Percentiles rank a stretch among this genome's conserved stretches.
Evolutionary conservation across 1,284 basidiomycete genomes (phyloP).

Genomic region (Fomes fomentarius): DNA sequence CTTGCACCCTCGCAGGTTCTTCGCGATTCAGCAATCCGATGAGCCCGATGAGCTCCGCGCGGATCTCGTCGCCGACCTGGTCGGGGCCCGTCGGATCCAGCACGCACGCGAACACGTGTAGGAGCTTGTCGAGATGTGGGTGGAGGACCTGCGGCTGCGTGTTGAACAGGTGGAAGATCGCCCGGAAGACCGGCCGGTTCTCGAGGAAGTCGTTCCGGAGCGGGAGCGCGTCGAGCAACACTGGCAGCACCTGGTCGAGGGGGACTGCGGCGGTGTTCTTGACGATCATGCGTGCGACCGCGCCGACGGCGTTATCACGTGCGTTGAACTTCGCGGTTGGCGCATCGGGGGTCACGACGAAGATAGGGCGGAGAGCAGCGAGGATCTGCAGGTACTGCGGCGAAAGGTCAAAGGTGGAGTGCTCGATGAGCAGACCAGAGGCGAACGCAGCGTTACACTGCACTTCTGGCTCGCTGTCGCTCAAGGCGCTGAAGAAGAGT

Average conservation of each 20-base stretch:
- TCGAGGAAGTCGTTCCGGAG: slow-evolving; percentile 89
- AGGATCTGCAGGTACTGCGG: slow-evolving; percentile 85
- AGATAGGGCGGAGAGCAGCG: slow-evolving; percentile 81
- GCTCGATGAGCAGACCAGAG: slow-evolving; percentile 89
- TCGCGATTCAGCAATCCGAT: slow-evolving; percentile 76
- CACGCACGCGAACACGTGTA: slow-evolving; percentile 85
- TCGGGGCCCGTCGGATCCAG: slow-evolving; percentile 76
- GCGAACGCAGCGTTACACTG: slow-evolving; percentile 97
- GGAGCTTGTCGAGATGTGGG: slow-evolving; percentile 82
- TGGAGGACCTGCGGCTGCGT: slow-evolving; percentile 72
- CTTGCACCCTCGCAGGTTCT: slow-evolving; percentile 76
- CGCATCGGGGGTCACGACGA: slow-evolving; percentile 66
- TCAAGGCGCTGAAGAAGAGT: slow-evolving; percentile 82
- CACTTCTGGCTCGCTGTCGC: slow-evolving; percentile 89
- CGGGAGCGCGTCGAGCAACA: slow-evolving; percentile 84
- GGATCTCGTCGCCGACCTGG: slow-evolving; percentile 79
- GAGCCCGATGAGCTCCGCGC: slow-evolving; percentile 76
- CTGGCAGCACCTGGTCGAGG: slow-evolving; percentile 88
- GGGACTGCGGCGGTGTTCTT: slow-evolving; percentile 86
- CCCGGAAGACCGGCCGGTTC: slow-evolving; percentile 88
- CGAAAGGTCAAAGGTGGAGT: slow-evolving; percentile 84
- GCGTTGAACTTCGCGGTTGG: slow-evolving; percentile 78
- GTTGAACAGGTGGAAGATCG: slow-evolving; percentile 89
- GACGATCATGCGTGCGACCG: slow-evolving; percentile 87
- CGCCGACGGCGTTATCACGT: slow-evolving; percentile 95